Conservation (phyloP, 768 basidiomycete genomes). For the Podaxis sp. region DNA sequence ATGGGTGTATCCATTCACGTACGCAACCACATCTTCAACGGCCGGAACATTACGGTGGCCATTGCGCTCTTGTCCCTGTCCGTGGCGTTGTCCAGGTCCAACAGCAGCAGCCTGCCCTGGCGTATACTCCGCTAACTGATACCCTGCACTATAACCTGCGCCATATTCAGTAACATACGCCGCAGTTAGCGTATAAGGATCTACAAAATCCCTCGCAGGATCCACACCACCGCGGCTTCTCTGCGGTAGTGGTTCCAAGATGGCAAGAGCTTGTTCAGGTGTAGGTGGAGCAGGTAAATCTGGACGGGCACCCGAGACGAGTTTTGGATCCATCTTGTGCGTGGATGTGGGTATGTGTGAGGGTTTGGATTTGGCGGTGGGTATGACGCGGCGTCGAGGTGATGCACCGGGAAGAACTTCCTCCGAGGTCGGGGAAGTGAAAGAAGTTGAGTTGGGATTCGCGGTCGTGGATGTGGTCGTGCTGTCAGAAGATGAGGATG, state of each 20-base stretch:
- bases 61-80: neutral
- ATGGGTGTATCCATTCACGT: constrained; percentile 2
- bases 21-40: neutral
- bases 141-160: constrained; percentile 25
- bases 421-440: neutral
- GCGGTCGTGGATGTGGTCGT: neutral
- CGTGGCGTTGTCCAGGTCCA: neutral
- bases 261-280: constrained; percentile 15
- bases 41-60: neutral
- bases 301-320: constrained; percentile 3
- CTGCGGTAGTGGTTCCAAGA: neutral
- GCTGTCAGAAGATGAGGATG: neutral
- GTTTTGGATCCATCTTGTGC: neutral
- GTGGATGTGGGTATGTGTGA: neutral
- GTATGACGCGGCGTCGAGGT: constrained; percentile 7
- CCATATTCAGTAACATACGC: constrained; percentile 24
- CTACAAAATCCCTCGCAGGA: constrained; percentile 16
- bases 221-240: constrained; percentile 6
- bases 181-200: constrained; percentile 24
- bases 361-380: constrained; percentile 6
- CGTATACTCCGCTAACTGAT: constrained; percentile 14
- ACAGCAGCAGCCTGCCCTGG: constrained; percentile 7
- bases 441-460: neutral
- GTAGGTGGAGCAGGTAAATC: constrained; percentile 19
- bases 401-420: constrained; percentile 9